Evolutionary conservation across 306 rosid species (phyloP).

Genomic region (Sesbania bispinosa): DNA sequence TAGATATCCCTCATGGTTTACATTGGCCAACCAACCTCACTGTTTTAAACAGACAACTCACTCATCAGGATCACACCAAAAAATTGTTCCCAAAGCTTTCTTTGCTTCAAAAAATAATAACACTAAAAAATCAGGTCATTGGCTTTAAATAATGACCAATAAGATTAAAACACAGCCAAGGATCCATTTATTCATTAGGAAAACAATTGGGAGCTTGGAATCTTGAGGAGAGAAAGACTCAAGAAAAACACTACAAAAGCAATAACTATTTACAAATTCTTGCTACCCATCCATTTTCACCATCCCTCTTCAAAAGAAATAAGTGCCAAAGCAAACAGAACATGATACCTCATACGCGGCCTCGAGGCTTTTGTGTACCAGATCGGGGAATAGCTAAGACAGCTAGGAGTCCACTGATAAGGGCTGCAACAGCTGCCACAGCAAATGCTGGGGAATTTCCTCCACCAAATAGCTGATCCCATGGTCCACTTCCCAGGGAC

Average conservation of each 20-base stretch:
- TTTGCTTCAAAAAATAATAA: slow-evolving; percentile 22
- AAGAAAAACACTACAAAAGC: slow-evolving; percentile 21
- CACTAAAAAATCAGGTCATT: slow-evolving; percentile 21
- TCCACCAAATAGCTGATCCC: slow-evolving; percentile 99
- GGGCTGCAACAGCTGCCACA: slow-evolving; percentile 84
- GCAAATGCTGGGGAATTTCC: slow-evolving; percentile 96
- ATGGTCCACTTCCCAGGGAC: slow-evolving; percentile 93
- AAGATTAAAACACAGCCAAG: slow-evolving; percentile 25
- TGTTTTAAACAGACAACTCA: slow-evolving; percentile 30
- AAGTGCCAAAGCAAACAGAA: slow-evolving; percentile 37
- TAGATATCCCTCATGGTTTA: slow-evolving; percentile 34
- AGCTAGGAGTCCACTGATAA: slow-evolving; percentile 79
- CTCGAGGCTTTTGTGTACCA: slow-evolving; percentile 64
- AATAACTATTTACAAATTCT: slow-evolving; percentile 48
- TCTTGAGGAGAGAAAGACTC: slow-evolving; percentile 28
- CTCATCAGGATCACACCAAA: slow-evolving; percentile 24
- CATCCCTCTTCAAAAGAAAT: slow-evolving; percentile 25
- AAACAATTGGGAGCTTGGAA: slow-evolving; percentile 8
- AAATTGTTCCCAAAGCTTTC: slow-evolving; percentile 24
- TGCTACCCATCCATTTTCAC: slow-evolving; percentile 35
- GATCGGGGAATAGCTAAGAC: slow-evolving; percentile 89
- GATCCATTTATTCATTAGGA: slow-evolving; percentile 21
- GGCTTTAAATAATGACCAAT: slow-evolving; percentile 29
- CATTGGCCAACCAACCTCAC: slow-evolving; percentile 34
- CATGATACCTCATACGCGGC: slow-evolving; percentile 67